Conservation (phyloP, 345 rosid species). For the Sapria himalayana region DNA sequence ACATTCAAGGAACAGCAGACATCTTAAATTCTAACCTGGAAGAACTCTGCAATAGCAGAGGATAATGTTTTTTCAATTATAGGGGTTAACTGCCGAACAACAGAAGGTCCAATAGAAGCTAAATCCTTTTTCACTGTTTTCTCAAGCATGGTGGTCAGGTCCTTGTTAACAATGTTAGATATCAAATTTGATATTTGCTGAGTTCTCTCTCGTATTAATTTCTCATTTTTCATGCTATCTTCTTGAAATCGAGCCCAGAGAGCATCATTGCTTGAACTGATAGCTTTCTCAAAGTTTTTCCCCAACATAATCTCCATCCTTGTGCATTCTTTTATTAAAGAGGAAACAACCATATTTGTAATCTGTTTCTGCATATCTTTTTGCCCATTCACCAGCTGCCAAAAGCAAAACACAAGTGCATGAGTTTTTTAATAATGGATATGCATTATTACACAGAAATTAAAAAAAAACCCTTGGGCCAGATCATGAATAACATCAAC, state of each 20-base stretch:
- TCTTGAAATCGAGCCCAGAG: slow-evolving; percentile 68
- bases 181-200: slow-evolving; percentile 40
- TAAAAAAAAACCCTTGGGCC: no score
- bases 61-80: slow-evolving; percentile 44
- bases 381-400: slow-evolving; percentile 40
- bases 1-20: slow-evolving; percentile 5
- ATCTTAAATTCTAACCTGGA: slow-evolving; percentile 42
- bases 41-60: slow-evolving; percentile 47
- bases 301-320: slow-evolving; percentile 62
- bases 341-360: slow-evolving; percentile 27
- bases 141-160: slow-evolving; percentile 32
- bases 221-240: slow-evolving; percentile 49
- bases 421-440: neutral
- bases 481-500: no score
- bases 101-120: slow-evolving; percentile 25
- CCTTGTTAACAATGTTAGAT: slow-evolving; percentile 40
- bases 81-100: slow-evolving; percentile 39
- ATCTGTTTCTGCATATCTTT: slow-evolving; percentile 77
- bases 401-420: neutral
- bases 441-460: no score
- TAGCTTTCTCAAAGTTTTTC: slow-evolving; percentile 42
- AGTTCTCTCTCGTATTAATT: slow-evolving; percentile 26
- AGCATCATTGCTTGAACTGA: slow-evolving; percentile 59
- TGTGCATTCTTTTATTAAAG: slow-evolving; percentile 52
- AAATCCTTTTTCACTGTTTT: slow-evolving; percentile 56